Base-by-base conservation (phyloP, 768 basidiomycete species). In the Tylopilus felleus region DNA sequence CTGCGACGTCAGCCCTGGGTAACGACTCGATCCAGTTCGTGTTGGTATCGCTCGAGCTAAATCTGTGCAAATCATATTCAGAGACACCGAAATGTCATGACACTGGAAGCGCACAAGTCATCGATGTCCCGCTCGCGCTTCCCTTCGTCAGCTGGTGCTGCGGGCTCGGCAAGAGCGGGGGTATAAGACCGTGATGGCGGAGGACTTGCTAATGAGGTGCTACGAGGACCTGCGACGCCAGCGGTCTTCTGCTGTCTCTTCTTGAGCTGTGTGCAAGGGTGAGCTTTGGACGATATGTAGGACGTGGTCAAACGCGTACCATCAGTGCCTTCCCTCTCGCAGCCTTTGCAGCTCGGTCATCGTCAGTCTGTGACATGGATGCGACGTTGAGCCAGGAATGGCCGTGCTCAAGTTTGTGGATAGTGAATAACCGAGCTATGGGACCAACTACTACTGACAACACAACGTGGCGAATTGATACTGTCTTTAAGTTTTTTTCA, bases 291-390 rank as follows among this genome's bases (percentile, higher is more conserved):
- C 40, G 31, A 52, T 0, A 19, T 27, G 46, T 21, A 9, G 25
- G 28, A 8, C 16, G 36, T 23, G 2, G 48, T 27, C 5, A 38
- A 47, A 52, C 47, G 70, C 79, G 53, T 67, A 92, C 91, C 82
- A 93, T 65, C n/a, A n/a, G n/a, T 46, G 88, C 90, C 70, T 88
- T 90, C 51, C 88, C 91, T 57, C 91, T 82, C 3, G 91, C 91
- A 51, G 90, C 82, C 71, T 88, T 91, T 16, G 82, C 83, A 49
- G 88, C 88, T 56, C 90, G 82, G 57, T 93, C 91, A 47, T 80
- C 78, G 4, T 90, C 90, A 23, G 84, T 78, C 82, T 65, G 57
- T 27, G 58, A 60, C 60, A 63, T 70, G 58, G 49, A 25, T 43
- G 47, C 31, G 28, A 49, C 39, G 42, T 35, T 16, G n/a, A 41